Evolutionary conservation across 2,329 filamentous ascomycete genomes (phyloP).

Genomic region (Colletotrichum paranaense): DNA sequence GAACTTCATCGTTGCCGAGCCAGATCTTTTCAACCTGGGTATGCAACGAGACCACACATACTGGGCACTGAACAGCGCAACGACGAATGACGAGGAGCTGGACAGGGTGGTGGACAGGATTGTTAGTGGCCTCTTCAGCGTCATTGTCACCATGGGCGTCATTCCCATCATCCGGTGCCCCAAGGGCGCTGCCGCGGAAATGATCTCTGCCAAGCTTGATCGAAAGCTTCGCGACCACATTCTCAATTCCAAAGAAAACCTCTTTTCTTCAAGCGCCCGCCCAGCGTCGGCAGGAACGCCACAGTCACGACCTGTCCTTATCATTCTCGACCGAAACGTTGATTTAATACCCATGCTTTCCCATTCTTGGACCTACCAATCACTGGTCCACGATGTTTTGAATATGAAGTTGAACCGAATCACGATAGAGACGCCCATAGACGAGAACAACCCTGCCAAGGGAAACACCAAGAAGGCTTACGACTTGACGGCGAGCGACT

Average conservation of each 20-base stretch:
- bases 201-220: slow-evolving; percentile 94
- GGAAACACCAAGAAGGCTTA: slow-evolving; percentile 88
- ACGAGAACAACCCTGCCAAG: slow-evolving; percentile 80
- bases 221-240: slow-evolving; percentile 96
- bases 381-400: slow-evolving; percentile 76
- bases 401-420: slow-evolving; percentile 84
- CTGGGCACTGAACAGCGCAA: slow-evolving; percentile 94
- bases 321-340: slow-evolving; percentile 95
- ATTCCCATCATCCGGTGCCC: slow-evolving; percentile 97
- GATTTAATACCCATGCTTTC: slow-evolving; percentile 99
- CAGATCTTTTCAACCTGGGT: slow-evolving; percentile 93
- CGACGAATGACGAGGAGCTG: slow-evolving; percentile 89
- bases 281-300: slow-evolving; percentile 70
- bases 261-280: slow-evolving; percentile 79
- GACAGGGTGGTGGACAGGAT: slow-evolving; percentile 90
- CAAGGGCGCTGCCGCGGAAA: slow-evolving; percentile 90
- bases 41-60: slow-evolving; percentile 87
- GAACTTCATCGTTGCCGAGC: slow-evolving; percentile 96
- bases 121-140: slow-evolving; percentile 96
- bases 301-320: slow-evolving; percentile 85
- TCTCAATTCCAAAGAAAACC: slow-evolving; percentile 96
- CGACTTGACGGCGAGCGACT: slow-evolving; percentile 89
- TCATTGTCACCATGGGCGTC: slow-evolving; percentile 98
- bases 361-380: slow-evolving; percentile 87
- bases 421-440: slow-evolving; percentile 85